Percentiles rank a stretch among this genome's conserved stretches.
These are phyloP conservation scores for Casuarina glauca DNA, from an alignment of 306 rosid species.

Conservation along the genomic window DNA sequence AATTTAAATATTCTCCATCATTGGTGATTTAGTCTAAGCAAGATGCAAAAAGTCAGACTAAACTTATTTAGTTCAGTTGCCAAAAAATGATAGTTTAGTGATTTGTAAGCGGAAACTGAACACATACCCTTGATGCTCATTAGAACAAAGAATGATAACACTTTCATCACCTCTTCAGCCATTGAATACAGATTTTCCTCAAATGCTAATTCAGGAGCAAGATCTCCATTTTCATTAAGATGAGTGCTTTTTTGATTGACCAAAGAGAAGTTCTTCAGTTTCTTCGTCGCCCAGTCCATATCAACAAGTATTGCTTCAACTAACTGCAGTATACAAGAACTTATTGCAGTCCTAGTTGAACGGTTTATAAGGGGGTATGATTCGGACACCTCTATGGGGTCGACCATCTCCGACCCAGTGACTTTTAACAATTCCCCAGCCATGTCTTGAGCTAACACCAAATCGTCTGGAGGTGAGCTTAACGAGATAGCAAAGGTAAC, in stretches of 20 bases:
- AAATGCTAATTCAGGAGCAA: conserved; percentile 22
- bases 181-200: conserved; percentile 40
- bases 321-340: conserved; percentile 31
- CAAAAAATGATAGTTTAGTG: neutral
- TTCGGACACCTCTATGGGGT: conserved; percentile 29
- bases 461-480: conserved; percentile 40
- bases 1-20: no score
- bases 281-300: conserved; percentile 43
- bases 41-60: neutral
- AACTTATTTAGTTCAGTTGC: neutral
- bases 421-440: conserved; percentile 36
- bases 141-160: conserved; percentile 33
- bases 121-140: conserved; percentile 36
- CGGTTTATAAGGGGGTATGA: conserved; percentile 34
- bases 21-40: neutral
- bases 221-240: conserved; percentile 24
- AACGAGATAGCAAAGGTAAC: conserved; percentile 34
- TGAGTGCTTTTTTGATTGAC: conserved; percentile 15
- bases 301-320: conserved; percentile 33
- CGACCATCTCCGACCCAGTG: conserved; percentile 31
- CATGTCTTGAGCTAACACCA: conserved; percentile 32
- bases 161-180: conserved; percentile 42
- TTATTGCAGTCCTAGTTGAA: conserved; percentile 20
- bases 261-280: conserved; percentile 26
- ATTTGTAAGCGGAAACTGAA: conserved; percentile 7